Conservation (phyloP, 345 rosid genomes). For the Erucastrum elatum region DNA sequence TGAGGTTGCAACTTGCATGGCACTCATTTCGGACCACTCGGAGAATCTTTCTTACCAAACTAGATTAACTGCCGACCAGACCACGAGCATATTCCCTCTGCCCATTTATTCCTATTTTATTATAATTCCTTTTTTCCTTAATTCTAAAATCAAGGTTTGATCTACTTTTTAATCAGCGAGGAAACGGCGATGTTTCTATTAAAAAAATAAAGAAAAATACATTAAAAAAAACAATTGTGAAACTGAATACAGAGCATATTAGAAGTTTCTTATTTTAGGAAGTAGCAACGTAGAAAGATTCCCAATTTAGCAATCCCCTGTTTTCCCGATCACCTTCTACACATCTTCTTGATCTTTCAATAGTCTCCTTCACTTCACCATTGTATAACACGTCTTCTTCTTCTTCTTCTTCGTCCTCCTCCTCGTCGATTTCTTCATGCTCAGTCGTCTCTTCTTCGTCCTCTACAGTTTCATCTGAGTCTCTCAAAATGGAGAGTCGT, state of each 20-base stretch:
- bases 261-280: constrained; percentile 40
- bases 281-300: constrained; percentile 58
- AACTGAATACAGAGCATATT: constrained; percentile 29
- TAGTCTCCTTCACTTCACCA: constrained; percentile 33
- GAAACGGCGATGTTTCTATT: constrained; percentile 21
- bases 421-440: constrained; percentile 9
- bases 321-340: constrained; percentile 47
- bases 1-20: constrained; percentile 15
- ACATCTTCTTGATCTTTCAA: constrained; percentile 46
- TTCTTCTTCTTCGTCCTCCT: constrained; percentile 1
- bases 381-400: constrained; percentile 22
- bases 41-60: constrained; percentile 43
- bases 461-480: constrained; percentile 23
- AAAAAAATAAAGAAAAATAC: constrained; percentile 1
- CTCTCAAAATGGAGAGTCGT: constrained; percentile 48
- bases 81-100: constrained; percentile 37
- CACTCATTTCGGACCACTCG: constrained; percentile 21
- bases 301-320: constrained; percentile 55
- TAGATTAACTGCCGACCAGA: constrained; percentile 42
- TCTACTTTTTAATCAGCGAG: constrained; percentile 7
- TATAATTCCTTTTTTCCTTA: neutral
- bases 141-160: neutral
- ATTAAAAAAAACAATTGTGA: neutral
- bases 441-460: constrained; percentile 30
- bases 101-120: constrained; percentile 22